Percentiles rank a stretch among this genome's conserved stretches.
phyloP scores from a whole-genome alignment of 306 rosid species.

The Glycine latifolia region DNA sequence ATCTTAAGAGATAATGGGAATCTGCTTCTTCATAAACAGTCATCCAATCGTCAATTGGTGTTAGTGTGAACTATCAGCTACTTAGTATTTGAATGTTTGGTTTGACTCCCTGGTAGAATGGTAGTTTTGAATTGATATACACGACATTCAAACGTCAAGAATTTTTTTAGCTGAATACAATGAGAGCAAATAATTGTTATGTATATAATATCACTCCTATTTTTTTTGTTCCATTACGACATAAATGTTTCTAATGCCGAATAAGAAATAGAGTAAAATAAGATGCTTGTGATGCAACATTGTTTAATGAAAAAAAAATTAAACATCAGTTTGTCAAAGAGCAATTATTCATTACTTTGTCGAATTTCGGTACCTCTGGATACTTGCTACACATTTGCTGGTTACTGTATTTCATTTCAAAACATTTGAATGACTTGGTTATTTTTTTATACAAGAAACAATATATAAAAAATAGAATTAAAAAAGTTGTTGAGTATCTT shows the following conservation, averaged over 20 bases:
- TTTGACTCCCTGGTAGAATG: conserved; percentile 41
- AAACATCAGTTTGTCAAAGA: background rate
- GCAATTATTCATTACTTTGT: background rate
- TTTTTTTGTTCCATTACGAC: no score
- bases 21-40: background rate
- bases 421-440: background rate
- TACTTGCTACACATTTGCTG: background rate
- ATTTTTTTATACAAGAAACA: background rate
- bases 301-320: background rate
- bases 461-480: background rate
- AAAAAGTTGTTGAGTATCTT: background rate
- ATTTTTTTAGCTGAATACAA: background rate
- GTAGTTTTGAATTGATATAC: conserved; percentile 41
- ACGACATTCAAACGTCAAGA: background rate
- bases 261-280: no score
- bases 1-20: conserved; percentile 7
- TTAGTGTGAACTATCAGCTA: background rate
- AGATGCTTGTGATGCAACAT: no score
- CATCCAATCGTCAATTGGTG: background rate
- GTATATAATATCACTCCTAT: background rate
- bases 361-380: background rate
- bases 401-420: background rate
- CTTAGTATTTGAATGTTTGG: conserved; percentile 47
- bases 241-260: no score
- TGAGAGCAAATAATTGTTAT: background rate